Base-by-base conservation (phyloP, 495 filamentous ascomycete species). In the Xanthoparmelia taractica region DNA sequence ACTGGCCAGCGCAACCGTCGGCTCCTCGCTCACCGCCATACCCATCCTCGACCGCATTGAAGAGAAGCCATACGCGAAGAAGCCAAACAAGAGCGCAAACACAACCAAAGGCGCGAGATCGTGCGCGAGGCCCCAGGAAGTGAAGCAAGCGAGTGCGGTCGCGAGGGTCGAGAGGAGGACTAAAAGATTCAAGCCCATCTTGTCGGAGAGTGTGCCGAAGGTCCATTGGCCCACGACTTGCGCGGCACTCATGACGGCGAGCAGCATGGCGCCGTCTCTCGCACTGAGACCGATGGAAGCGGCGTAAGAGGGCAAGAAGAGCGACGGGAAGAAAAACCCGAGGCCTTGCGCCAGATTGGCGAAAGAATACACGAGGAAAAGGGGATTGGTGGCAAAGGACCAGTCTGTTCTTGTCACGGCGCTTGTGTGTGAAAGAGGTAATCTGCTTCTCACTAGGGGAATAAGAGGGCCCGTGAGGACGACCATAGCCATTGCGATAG, bases 61-160 rank as follows among this genome's bases (percentile, higher is more conserved):
- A 6, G 66, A 66, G 56, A 73, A 77, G 15, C 72, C 75, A 13
- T 67, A 69, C 5, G 63, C 75, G 65, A 76, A 77, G 66, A 74
- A 73, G 27, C 75, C 75, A 57, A 74, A 76, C 0, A 75, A 38
- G 17, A 75, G 41, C 29, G 70, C 41, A 61, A 74, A 77, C 0
- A 72, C 58, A 6, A 73, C 11, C n/a, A 48, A 27, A 8, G 23
- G n/a, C 12, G 45, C 8, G 45, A 48, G 45, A 25, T 11, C 23
- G 23, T 48, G 45, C 45, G 45, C 45, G 8, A 48, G 45, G 3
- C 45, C 45, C 45, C 45, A 48, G 10, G 45, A 4, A 6, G 45
- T 48, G 23, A 48, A 27, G 20, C 45, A 48, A 27, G 45, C 45
- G 17, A 48, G 4, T n/a, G 45, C 45, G 45, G n/a, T 48, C 2